These are phyloP conservation scores for Diaporthe capsici DNA, from an alignment of 2,329 filamentous ascomycete genomes.

Conservation along the genomic window DNA sequence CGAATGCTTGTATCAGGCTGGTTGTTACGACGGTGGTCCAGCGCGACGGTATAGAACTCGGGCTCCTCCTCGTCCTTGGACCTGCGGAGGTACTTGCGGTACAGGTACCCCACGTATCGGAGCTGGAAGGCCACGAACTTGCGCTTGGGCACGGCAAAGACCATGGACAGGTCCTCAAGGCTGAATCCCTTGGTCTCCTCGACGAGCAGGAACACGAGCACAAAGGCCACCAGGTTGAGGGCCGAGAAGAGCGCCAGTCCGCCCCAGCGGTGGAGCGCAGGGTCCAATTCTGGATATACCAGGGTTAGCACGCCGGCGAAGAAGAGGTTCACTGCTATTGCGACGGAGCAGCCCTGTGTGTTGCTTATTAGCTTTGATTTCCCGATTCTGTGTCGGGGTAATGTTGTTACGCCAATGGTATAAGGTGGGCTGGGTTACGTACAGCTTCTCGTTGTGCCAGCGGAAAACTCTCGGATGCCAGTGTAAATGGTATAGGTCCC, in stretches of 20 bases:
- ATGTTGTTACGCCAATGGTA: background rate
- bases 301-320: slow-evolving; percentile 63
- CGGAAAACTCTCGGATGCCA: slow-evolving; percentile 66
- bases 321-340: slow-evolving; percentile 62
- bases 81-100: slow-evolving; percentile 7
- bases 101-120: slow-evolving; percentile 26
- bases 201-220: slow-evolving; percentile 60
- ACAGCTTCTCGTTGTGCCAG: slow-evolving; percentile 62
- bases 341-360: slow-evolving; percentile 58
- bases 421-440: slow-evolving; percentile 10
- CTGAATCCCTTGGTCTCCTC: slow-evolving; percentile 59
- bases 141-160: slow-evolving; percentile 57
- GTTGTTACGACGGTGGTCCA: background rate
- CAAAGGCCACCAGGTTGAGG: slow-evolving; percentile 61
- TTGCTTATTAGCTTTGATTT: background rate
- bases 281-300: slow-evolving; percentile 53
- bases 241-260: slow-evolving; percentile 61
- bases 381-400: background rate
- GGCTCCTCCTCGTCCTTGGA: slow-evolving; percentile 33
- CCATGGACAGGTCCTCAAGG: slow-evolving; percentile 56
- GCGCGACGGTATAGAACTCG: slow-evolving; percentile 36
- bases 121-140: slow-evolving; percentile 56
- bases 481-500: slow-evolving; percentile 64
- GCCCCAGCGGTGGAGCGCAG: slow-evolving; percentile 48
- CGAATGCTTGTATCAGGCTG: background rate